Evolutionary conservation across 768 basidiomycete species (phyloP).

Genomic region (Thelephora ganbajun): DNA sequence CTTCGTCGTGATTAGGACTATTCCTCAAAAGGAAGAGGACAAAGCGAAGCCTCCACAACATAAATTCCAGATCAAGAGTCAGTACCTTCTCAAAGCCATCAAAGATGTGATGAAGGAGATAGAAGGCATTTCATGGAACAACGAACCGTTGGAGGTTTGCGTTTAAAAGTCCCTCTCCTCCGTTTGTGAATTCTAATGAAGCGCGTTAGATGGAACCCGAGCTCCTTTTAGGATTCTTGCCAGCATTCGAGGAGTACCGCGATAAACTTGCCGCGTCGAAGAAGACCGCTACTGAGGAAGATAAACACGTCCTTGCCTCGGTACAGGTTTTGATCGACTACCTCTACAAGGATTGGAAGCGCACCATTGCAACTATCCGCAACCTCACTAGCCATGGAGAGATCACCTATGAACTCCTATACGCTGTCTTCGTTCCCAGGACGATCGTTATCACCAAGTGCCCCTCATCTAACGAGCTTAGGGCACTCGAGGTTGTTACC

Average conservation of each 20-base stretch:
- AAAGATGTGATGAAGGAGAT: constrained; percentile 42
- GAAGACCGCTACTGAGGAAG: constrained; percentile 21
- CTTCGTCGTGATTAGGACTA: constrained; percentile 41
- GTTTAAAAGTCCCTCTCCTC: background rate
- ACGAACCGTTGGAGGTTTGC: constrained; percentile 39
- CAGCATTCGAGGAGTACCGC: constrained; percentile 29
- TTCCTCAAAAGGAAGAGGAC: constrained; percentile 18
- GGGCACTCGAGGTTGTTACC: constrained; percentile 32
- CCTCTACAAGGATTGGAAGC: constrained; percentile 33
- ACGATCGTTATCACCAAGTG: constrained; percentile 37
- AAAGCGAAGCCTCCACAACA: constrained; percentile 26
- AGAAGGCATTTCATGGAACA: constrained; percentile 49
- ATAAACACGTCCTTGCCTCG: constrained; percentile 28
- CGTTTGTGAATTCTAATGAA: background rate
- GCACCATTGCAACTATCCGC: constrained; percentile 30
- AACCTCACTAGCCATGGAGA: constrained; percentile 38
- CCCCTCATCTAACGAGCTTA: constrained; percentile 36
- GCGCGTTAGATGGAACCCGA: constrained; percentile 36
- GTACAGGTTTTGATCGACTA: constrained; percentile 36
- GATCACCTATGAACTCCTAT: constrained; percentile 42
- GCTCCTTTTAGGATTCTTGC: constrained; percentile 38
- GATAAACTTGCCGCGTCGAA: constrained; percentile 21
- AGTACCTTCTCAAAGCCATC: constrained; percentile 40
- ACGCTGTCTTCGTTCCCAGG: constrained; percentile 40
- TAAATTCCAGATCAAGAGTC: constrained; percentile 44